Base-by-base conservation (phyloP, 495 filamentous ascomycete genomes). In the Aspergillus leporis region DNA sequence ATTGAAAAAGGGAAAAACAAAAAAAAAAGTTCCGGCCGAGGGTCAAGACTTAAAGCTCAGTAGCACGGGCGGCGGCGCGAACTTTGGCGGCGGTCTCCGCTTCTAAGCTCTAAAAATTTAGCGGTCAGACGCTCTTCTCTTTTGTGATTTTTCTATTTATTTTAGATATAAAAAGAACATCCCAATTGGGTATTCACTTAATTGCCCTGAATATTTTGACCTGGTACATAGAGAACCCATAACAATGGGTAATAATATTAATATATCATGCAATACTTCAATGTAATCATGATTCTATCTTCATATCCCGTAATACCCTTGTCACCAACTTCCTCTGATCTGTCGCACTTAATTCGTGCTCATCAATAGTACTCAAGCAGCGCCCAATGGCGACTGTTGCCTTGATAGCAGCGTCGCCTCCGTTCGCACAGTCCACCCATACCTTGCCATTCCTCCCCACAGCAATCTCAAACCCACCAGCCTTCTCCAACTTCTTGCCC, bases 401-500 rank as follows among this genome's bases (percentile, higher is more conserved):
- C 70, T 77, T 82, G 25, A 88, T 71, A 12, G 74, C 70, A 55
- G 55, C 59, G n/a, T 78, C 74, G 48, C 80, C 87, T 14, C 85
- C 88, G 50, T 87, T 84, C 2, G 77, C 74, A 58, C 79, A 83
- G 62, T 91, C 84, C 18, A 98, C 87, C 94, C 94, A 97, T 36
- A 97, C 83, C 76, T 84, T 89, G 21, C 94, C 94, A 71, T 98
- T 98, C 69, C 93, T 86, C 22, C 95, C 95, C 25, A 97, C 91
- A 4, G 94, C 94, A 58, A 94, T 87, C 78, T 98, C 94, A 74
- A 97, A 98, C n/a, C 78, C 78, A 18, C 78, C 78, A 12, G 71
- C 57, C 51, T 83, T 82, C 45, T 93, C 77, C 50, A 87, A 79
- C 45, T 86, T 89, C 64, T 82, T 85, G 16, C 87, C 93, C n/a